Evolutionary conservation across 2,329 filamentous ascomycete species (phyloP).

Genomic region (Fusarium sp.): DNA sequence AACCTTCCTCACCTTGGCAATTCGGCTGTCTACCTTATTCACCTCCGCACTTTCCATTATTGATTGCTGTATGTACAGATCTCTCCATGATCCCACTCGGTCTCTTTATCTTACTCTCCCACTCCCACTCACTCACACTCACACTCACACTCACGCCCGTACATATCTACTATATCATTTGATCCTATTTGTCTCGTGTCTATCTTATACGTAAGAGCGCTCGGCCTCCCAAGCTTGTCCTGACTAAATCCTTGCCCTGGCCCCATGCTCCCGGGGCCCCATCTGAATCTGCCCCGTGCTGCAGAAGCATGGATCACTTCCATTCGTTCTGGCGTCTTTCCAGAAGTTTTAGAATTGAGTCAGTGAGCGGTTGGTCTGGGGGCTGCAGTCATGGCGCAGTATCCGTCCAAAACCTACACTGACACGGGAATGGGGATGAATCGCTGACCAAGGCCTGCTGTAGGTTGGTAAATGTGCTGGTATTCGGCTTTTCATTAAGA

Average conservation of each 20-base stretch:
- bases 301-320: slow-evolving; percentile 35
- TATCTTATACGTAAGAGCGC: slow-evolving; percentile 20
- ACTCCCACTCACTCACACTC: neutral
- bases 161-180: neutral
- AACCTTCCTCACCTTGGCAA: neutral
- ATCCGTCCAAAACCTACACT: slow-evolving; percentile 15
- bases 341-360: slow-evolving; percentile 38
- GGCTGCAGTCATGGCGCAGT: slow-evolving; percentile 18
- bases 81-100: slow-evolving; percentile 6
- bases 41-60: neutral
- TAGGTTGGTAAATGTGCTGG: neutral
- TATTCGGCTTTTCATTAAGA: neutral
- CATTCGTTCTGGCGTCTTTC: slow-evolving; percentile 44
- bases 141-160: neutral
- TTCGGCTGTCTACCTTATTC: neutral
- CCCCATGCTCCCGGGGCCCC: slow-evolving; percentile 36
- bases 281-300: slow-evolving; percentile 40
- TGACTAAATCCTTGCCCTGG: slow-evolving; percentile 22
- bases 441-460: neutral
- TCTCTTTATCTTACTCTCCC: neutral
- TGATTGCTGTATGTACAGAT: neutral
- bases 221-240: slow-evolving; percentile 11
- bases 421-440: slow-evolving; percentile 6
- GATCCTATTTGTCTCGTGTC: slow-evolving; percentile 2
- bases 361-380: neutral